Evolutionary conservation across 805 yeast species (phyloP).

Genomic region (Schwanniomyces vanrijiae): DNA sequence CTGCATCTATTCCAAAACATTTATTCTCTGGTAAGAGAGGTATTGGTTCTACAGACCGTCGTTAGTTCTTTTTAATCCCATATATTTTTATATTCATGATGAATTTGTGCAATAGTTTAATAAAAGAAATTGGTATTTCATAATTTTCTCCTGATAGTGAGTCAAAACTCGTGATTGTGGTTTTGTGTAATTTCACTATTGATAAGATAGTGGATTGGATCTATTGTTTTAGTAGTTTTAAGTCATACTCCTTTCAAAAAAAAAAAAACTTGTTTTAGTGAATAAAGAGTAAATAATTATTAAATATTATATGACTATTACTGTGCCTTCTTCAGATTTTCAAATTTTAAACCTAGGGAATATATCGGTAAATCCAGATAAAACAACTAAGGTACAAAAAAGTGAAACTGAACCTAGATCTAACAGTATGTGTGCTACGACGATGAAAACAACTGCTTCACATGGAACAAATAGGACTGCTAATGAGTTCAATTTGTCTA

Average conservation of each 20-base stretch:
- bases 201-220: slow-evolving; percentile 1
- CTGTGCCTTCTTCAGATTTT: slow-evolving; percentile 3
- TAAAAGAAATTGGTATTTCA: slow-evolving; percentile 1
- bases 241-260: neutral
- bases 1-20: slow-evolving; percentile 88
- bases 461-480: slow-evolving; percentile 25
- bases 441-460: slow-evolving; percentile 8
- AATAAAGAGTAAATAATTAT: neutral
- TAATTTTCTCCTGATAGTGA: neutral
- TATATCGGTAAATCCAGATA: neutral
- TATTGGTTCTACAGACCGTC: slow-evolving; percentile 87
- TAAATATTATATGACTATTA: slow-evolving; percentile 2
- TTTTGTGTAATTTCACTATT: slow-evolving; percentile 1
- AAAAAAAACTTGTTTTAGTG: neutral
- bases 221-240: neutral
- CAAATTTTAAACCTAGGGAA: slow-evolving; percentile 3
- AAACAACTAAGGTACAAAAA: neutral
- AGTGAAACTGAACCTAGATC: slow-evolving; percentile 5
- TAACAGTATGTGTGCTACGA: slow-evolving; percentile 12
- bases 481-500: slow-evolving; percentile 35
- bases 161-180: neutral
- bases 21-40: slow-evolving; percentile 96
- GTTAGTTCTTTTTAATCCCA: slow-evolving; percentile 41
- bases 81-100: neutral
- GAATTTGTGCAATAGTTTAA: slow-evolving; percentile 7